These are phyloP conservation scores for Penicillium brasilianum DNA, from an alignment of 2,329 filamentous ascomycete species.

Conservation along the genomic window DNA sequence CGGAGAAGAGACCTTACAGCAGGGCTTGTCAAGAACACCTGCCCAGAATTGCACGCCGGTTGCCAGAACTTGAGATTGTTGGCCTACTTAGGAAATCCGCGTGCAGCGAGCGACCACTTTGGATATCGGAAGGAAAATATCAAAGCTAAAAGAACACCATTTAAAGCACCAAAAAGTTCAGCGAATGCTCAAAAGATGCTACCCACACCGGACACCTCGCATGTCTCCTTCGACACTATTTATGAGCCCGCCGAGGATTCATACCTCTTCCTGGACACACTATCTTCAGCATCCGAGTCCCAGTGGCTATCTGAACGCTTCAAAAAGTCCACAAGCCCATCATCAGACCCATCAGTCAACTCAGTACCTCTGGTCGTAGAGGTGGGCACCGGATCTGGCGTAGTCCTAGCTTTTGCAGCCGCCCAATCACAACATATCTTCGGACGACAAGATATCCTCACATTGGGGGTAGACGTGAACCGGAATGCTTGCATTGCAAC, in stretches of 20 bases:
- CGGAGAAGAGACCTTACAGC: not conserved
- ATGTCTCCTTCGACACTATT: constrained; percentile 84
- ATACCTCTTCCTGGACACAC: constrained; percentile 88
- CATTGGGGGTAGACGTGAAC: constrained; percentile 84
- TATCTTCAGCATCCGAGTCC: constrained; percentile 73
- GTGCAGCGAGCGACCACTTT: not conserved
- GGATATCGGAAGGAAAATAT: not conserved
- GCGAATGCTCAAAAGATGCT: constrained; percentile 65
- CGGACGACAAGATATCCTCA: constrained; percentile 70
- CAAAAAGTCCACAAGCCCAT: constrained; percentile 23
- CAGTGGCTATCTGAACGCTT: constrained; percentile 72
- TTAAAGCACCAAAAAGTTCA: not conserved
- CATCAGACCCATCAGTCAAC: constrained; percentile 23
- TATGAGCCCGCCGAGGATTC: constrained; percentile 98
- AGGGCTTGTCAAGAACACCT: too few species aligned
- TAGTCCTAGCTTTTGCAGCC: constrained; percentile 86
- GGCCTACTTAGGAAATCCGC: not conserved
- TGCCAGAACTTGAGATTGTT: not conserved
- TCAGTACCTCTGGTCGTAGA: constrained; percentile 72
- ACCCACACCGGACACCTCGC: constrained; percentile 89
- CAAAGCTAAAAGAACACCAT: not conserved
- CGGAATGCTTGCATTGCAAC: constrained; percentile 80
- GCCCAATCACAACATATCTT: constrained; percentile 77
- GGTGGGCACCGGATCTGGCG: constrained; percentile 87
- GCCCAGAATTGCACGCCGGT: too few species aligned